A percentile compares a stretch with the other conserved stretches of the same genome.
phyloP scores from a whole-genome alignment of 306 rosid genomes.

The Alnus rubra region DNA sequence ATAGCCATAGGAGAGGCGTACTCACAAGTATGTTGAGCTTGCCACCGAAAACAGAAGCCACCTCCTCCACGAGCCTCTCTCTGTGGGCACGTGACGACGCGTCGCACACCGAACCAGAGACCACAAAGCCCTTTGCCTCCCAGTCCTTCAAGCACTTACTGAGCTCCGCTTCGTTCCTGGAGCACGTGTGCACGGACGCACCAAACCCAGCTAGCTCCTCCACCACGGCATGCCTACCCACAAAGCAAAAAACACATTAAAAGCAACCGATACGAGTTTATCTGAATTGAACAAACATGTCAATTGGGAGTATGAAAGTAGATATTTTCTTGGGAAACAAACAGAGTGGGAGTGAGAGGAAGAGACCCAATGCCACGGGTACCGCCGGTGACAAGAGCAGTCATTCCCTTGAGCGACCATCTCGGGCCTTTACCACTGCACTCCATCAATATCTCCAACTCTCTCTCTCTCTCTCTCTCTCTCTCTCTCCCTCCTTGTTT shows the following conservation, averaged over 20 bases:
- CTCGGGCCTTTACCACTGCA: conserved; percentile 41
- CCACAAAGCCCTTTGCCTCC: conserved; percentile 59
- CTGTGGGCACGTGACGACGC: conserved; percentile 59
- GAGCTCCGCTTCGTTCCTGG: conserved; percentile 74
- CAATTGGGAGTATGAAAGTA: not conserved
- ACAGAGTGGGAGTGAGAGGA: conserved; percentile 1
- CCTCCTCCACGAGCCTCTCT: conserved; percentile 53
- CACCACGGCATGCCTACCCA: conserved; percentile 67
- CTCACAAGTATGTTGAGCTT: conserved; percentile 73
- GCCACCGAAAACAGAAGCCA: conserved; percentile 56
- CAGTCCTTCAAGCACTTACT: conserved; percentile 59
- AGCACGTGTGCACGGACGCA: conserved; percentile 74
- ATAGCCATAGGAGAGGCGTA: not conserved
- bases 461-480: not conserved
- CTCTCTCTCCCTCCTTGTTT: not conserved
- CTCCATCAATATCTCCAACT: not conserved
- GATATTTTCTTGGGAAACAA: not conserved
- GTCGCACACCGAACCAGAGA: conserved; percentile 75
- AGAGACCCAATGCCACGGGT: conserved; percentile 87
- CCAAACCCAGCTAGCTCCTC: conserved; percentile 89
- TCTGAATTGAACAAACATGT: not conserved
- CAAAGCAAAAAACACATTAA: not conserved
- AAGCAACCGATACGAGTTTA: not conserved
- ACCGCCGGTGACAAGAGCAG: conserved; percentile 89
- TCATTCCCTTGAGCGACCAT: conserved; percentile 74